phyloP scores from a whole-genome alignment of 2,329 filamentous ascomycete genomes.

The Colletotrichum scovillei region DNA sequence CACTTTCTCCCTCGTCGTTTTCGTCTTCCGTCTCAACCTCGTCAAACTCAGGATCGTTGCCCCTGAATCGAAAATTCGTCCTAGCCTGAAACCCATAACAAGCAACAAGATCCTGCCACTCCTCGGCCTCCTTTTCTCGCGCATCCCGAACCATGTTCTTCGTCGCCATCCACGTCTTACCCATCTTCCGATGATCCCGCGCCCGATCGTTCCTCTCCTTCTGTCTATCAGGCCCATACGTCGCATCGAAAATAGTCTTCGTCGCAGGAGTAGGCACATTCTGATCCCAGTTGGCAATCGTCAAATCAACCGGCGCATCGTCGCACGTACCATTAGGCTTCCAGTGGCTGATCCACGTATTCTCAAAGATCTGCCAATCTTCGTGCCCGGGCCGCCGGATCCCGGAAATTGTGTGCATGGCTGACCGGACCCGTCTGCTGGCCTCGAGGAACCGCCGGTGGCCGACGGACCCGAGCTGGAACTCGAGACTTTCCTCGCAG shows the following conservation, averaged over 20 bases:
- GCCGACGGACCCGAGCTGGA: neutral
- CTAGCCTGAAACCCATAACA: slow-evolving; percentile 16
- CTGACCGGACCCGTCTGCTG: slow-evolving; percentile 16
- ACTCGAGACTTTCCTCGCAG: neutral
- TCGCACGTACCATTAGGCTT: neutral
- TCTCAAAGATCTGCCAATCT: neutral
- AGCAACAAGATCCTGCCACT: neutral
- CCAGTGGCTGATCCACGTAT: neutral
- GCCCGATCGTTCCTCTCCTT: neutral
- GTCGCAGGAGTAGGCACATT: neutral
- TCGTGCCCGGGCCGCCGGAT: slow-evolving; percentile 11
- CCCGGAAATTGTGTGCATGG: slow-evolving; percentile 9
- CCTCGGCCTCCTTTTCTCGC: neutral
- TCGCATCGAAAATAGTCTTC: neutral
- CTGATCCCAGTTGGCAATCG: neutral
- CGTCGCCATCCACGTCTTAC: slow-evolving; percentile 12
- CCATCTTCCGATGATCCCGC: neutral
- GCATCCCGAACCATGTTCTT: neutral
- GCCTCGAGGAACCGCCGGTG: slow-evolving; percentile 22
- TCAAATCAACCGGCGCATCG: neutral
- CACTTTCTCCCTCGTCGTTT: too few relatives aligned
- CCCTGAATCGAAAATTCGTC: neutral
- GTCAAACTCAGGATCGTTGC: too few relatives aligned
- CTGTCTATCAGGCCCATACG: neutral
- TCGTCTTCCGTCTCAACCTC: too few relatives aligned